Evolutionary conservation across 768 basidiomycete species (phyloP), one percentile per base, ranked within the genome.

Genomic region (Sutorius australiensis): DNA sequence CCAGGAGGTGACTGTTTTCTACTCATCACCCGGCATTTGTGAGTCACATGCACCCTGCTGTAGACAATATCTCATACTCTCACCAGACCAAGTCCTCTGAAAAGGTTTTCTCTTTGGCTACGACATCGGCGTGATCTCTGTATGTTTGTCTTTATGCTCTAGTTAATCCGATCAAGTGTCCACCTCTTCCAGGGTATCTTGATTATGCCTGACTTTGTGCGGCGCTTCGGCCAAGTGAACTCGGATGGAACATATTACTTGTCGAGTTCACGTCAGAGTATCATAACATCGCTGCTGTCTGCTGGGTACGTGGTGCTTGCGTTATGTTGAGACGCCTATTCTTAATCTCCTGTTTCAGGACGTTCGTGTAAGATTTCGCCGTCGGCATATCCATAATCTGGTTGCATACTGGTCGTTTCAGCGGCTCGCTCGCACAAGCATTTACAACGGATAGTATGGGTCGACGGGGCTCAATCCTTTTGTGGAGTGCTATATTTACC

Each of bases 401-500:
- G 54, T 24, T 17, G 4, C 10, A 3, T 19, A 42, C 8, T 6
- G 8, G 4, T 47, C 14, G 21, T 21, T 33, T 6, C 16, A 80
- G 80, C 27, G 86, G 86, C 33, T 83, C 87, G 10, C 69, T 88
- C 21, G 81, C 67, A 0, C 86, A 87, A 58, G 83, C 87, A 12
- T 58, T 58, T 34, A 58, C 56, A 4, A 58, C 56, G 10, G 56
- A 58, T 21, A 58, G 57, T 28, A 58, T 58, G 56, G 56, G 57
- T 3, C 56, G 57, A 43, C 46, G 57, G 1, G 57, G 42, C 4
- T 58, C 57, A 13, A 58, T 58, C 16, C 56, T 58, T 11, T 12
- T 58, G 8, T 58, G 56, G 56, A 31, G 49, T 53, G 56, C n/a
- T 34, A 40, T 58, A 34, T 58, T 58, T 28, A 58, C 56, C 28